A percentile compares a stretch with the other conserved stretches of the same genome.
Conservation (phyloP, 192 early-diverging fungal genomes). For the Rhizophlyctis rosea region DNA sequence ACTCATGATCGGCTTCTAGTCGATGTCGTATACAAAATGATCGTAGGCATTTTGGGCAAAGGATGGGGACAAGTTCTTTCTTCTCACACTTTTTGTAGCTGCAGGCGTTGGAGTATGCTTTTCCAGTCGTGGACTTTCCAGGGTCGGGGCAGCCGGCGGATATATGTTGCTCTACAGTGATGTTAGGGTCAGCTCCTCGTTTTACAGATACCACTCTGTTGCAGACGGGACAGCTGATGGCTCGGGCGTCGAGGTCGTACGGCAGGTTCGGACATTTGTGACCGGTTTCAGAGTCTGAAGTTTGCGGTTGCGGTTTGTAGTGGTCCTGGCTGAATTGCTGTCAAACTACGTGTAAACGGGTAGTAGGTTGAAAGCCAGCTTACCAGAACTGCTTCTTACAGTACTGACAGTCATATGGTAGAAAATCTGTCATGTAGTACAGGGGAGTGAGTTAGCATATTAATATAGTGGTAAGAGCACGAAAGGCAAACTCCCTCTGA, state of each 20-base stretch:
- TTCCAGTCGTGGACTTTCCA: conserved; percentile 43
- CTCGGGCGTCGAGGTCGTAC: conserved; percentile 39
- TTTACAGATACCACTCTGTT: conserved; percentile 62
- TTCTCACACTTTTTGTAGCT: conserved; percentile 55
- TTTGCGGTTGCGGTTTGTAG: no score
- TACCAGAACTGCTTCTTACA: no score
- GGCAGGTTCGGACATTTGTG: no score
- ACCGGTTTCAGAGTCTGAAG: no score
- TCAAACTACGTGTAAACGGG: no score
- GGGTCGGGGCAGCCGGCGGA: conserved; percentile 49
- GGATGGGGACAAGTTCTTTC: conserved; percentile 59
- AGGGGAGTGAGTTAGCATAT: no score
- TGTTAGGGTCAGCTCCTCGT: conserved; percentile 67
- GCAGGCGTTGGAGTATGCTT: conserved; percentile 55
- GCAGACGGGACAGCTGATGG: conserved; percentile 60
- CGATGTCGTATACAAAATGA: conserved; percentile 75
- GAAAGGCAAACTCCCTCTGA: no score
- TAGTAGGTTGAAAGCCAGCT: no score
- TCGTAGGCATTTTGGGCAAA: conserved; percentile 61
- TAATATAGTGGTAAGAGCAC: no score
- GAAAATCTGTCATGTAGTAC: no score
- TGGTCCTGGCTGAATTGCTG: no score
- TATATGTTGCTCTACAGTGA: conserved; percentile 58
- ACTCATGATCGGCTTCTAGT: conserved; percentile 64
- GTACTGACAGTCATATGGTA: no score